Percentiles rank a stretch among this genome's conserved stretches.
Evolutionary conservation across 1,139 yeast genomes (phyloP).

Genomic region (Pneumocystis oryctolagi): DNA sequence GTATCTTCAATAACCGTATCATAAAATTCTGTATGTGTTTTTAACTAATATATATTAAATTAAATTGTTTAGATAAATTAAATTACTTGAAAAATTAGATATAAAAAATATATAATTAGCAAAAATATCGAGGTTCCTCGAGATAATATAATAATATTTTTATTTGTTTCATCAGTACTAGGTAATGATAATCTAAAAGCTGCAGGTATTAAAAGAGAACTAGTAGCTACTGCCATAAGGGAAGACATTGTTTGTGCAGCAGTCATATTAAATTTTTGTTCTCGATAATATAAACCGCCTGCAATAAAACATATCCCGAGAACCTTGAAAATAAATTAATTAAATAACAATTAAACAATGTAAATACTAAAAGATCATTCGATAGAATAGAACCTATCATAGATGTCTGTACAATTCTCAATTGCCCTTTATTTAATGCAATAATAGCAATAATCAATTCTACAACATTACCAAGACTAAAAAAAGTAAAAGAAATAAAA

Average conservation of each 20-base stretch:
- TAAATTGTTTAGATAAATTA: not conserved
- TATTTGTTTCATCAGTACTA: constrained; percentile 22
- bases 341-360: not conserved
- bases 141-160: constrained; percentile 55
- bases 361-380: constrained; percentile 50
- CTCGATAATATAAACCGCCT: constrained; percentile 76
- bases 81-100: constrained; percentile 47
- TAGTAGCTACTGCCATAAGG: constrained; percentile 75
- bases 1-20: constrained; percentile 30
- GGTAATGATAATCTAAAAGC: constrained; percentile 76
- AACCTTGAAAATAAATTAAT: constrained; percentile 19
- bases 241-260: constrained; percentile 97
- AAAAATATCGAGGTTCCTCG: constrained; percentile 76
- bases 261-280: constrained; percentile 83
- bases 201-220: constrained; percentile 82
- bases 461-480: constrained; percentile 79
- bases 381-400: constrained; percentile 91
- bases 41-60: constrained; percentile 31
- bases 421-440: constrained; percentile 72
- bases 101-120: constrained; percentile 61
- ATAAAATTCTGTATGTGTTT: constrained; percentile 59
- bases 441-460: constrained; percentile 87
- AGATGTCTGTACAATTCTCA: constrained; percentile 84
- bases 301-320: constrained; percentile 91
- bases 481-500: not conserved